A percentile compares a stretch with the other conserved stretches of the same genome.
These are phyloP conservation scores for Trichoderma breve DNA, from an alignment of 2,329 filamentous ascomycete species.

Conservation along the genomic window DNA sequence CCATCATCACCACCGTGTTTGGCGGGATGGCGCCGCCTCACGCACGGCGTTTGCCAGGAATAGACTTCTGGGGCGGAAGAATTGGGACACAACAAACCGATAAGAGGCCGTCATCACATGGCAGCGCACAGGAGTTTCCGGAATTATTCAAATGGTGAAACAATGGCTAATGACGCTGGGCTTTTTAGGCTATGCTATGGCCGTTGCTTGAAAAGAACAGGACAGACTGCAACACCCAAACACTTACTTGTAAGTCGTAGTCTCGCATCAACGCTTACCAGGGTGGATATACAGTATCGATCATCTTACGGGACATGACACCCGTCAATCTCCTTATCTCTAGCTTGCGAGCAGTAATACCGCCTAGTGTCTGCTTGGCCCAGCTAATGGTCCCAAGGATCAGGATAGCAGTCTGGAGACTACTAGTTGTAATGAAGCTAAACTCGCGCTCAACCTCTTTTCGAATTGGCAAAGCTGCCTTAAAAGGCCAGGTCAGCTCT, in stretches of 20 bases:
- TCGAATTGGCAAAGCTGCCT: not conserved
- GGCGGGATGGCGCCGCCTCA: not conserved
- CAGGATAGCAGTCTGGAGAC: not conserved
- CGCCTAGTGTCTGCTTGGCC: not conserved
- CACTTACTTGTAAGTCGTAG: not conserved
- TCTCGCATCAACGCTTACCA: not conserved
- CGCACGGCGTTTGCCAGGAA: not conserved
- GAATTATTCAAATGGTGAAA: not conserved
- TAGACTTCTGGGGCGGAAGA: not conserved
- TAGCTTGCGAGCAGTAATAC: not conserved
- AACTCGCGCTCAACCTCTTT: not conserved
- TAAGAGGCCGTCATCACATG: not conserved
- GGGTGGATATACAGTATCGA: not conserved
- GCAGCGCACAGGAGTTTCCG: not conserved
- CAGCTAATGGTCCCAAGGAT: not conserved
- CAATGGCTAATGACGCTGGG: not conserved
- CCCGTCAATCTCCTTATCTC: slow-evolving; percentile 3
- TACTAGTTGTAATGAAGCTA: not conserved
- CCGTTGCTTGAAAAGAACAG: not conserved
- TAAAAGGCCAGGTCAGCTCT: not conserved
- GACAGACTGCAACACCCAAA: not conserved
- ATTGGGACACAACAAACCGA: not conserved
- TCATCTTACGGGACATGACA: slow-evolving; percentile 4
- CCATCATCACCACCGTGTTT: not conserved
- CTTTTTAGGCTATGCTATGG: not conserved